These are phyloP conservation scores for Oenanthe sinensis DNA, from an alignment of 129 eudicot genomes.

Conservation along the genomic window DNA sequence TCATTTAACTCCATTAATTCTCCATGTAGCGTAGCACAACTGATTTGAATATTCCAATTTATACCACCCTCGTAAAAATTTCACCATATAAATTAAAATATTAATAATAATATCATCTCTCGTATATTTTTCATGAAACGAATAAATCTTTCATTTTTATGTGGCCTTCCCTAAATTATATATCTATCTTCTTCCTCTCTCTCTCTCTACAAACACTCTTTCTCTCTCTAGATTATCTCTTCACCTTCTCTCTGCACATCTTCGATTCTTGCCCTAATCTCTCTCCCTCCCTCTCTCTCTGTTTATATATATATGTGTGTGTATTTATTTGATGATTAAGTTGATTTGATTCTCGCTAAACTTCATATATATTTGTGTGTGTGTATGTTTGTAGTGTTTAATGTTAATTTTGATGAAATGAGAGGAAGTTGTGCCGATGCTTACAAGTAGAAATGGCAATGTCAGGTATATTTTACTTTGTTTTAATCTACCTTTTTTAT, in stretches of 20 bases:
- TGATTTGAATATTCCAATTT: neutral
- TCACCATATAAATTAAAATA: neutral
- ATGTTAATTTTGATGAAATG: conserved; percentile 30
- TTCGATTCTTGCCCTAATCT: conserved; percentile 13
- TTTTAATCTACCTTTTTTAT: neutral
- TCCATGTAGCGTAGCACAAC: neutral
- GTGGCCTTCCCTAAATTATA: conserved; percentile 58
- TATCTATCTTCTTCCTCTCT: conserved; percentile 4
- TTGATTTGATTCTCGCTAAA: neutral
- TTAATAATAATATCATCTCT: neutral
- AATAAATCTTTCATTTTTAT: conserved; percentile 24
- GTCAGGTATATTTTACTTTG: conserved; percentile 40
- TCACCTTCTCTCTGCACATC: conserved; percentile 18
- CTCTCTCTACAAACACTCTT: conserved; percentile 24
- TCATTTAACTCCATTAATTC: neutral
- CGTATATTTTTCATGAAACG: neutral
- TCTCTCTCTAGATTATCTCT: conserved; percentile 41
- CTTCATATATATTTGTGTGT: neutral
- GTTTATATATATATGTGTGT: neutral
- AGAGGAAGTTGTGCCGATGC: conserved; percentile 46
- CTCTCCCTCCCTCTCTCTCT: conserved; percentile 23
- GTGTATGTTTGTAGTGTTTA: conserved; percentile 5
- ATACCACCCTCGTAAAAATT: neutral
- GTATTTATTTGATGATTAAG: neutral
- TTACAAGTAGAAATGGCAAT: conserved; percentile 63